These are phyloP conservation scores for Wallacemonas collosoma DNA, from an alignment of 208 protist genomes.

Conservation along the genomic window DNA sequence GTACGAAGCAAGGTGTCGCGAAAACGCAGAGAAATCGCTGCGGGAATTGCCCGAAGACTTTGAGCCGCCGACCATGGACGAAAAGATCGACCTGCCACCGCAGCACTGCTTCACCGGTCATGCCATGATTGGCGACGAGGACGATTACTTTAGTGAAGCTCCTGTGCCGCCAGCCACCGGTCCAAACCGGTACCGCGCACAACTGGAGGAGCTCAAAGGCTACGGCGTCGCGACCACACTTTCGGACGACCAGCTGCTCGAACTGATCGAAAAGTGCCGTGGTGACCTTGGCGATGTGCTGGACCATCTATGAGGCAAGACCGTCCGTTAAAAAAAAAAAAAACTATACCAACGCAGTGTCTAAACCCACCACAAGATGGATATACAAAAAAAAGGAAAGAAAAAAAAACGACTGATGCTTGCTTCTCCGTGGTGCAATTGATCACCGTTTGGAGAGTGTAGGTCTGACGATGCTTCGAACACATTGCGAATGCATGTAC, in stretches of 20 bases:
- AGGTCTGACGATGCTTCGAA: no score
- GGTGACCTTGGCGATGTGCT: constrained; percentile 80
- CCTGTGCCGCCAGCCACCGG: constrained; percentile 9
- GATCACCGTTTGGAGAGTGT: no score
- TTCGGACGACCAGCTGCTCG: constrained; percentile 60
- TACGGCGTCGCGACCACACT: constrained; percentile 66
- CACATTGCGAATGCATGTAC: no score
- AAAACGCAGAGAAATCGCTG: constrained; percentile 89
- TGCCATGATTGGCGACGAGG: constrained; percentile 33
- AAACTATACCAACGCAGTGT: constrained; percentile 12
- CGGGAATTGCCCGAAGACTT: constrained; percentile 87
- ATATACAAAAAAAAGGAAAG: no score
- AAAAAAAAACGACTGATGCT: no score
- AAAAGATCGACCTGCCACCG: constrained; percentile 43
- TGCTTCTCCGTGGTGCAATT: no score
- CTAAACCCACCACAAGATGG: background rate
- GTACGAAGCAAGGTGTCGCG: constrained; percentile 64
- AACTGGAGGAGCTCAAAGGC: constrained; percentile 74
- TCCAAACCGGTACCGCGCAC: constrained; percentile 46
- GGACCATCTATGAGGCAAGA: constrained; percentile 34
- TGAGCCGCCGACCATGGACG: constrained; percentile 68
- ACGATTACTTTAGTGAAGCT: constrained; percentile 38
- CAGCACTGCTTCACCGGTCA: constrained; percentile 29
- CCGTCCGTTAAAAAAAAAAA: constrained; percentile 5
- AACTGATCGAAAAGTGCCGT: constrained; percentile 59